Evolutionary conservation across 176 grass and related monocot genomes (phyloP), one percentile per base, ranked within the genome.

Genomic region (Phragmites australis): DNA sequence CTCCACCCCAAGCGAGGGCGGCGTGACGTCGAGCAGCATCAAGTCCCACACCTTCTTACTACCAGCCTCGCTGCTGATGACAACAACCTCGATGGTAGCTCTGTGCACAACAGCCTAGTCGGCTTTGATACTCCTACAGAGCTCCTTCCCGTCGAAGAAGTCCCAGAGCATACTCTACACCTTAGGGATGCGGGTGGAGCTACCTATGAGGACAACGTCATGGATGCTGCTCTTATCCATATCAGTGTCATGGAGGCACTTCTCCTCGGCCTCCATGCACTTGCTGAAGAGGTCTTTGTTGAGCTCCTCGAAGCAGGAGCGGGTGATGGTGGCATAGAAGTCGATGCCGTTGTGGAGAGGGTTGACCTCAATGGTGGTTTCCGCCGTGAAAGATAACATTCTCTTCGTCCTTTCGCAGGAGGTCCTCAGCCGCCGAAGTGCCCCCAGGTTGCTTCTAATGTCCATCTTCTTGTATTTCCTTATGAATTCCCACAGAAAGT

Each of bases 371-470:
- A 90, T 75, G 8, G 67, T 87, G 25, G 87, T 82, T 34, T 90
- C 77, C 2, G 69, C 19, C 0, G 84, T 31, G 0, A 57, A 83
- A 3, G 93, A 95, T 3, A 95, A 79, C 4, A 75, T 80, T 23
- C 89, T 58, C 75, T 95, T 95, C 1, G 87, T 87, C 37, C 74
- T 75, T 52, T 95, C 81, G 3, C 93, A 95, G 1, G 93, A 76
- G 3, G 76, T 80, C 32, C 81, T 66, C 1, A 92, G 84, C 9
- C 81, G 17, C 2, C 84, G 62, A 0, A 90, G 53, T 0, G 83
- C 89, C 48, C 70, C 87, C 0, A 43, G 72, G 42, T 92, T 87
- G 59, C 22, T 50, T 13, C 25, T 89, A 40, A 95, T 83, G 29
- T 81, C 92, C 55, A 21, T 58, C 78, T 45, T 80, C 42, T 50